Base-by-base conservation (phyloP, 2,329 filamentous ascomycete species). In the Cyphellophora attinorum region DNA sequence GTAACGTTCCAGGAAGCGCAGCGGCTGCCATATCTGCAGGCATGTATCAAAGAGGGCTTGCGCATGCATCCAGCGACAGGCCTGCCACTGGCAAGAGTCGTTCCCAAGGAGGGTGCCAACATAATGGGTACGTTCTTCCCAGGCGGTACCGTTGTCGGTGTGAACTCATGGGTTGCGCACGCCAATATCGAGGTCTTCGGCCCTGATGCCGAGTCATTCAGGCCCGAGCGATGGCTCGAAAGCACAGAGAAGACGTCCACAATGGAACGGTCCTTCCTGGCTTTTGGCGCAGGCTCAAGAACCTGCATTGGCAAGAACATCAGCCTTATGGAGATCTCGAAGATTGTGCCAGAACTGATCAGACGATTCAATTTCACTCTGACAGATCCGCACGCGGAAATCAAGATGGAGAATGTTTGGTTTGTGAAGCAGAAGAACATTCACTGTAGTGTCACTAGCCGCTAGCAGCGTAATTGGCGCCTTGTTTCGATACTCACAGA, bases 41-140 rank as follows among this genome's bases (percentile, higher is more conserved):
- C 82, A 3, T 77, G 76, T 34, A 70, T 89, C 48, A 82, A 86
- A 51, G 84, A 91, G 55, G 74, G 78, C 3, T 82, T 88, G 60
- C 74, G 82, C 10, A 51, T 85, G 45, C 80, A 88, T 53, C 83
- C 84, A 0, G 80, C 82, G 0, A 70, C 79, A 0, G 83, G 81
- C 0, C 61, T 86, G 3, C 76, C 79, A 0, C 64, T 88, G 32
- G 82, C 88, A 56, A 72, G 84, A 38, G 65, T 88, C 0, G 67
- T 71, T 0, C 66, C 68, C 0, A 36, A 55, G 1, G 60, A 55
- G 0, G 69, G 70, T 0, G 53, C 55, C 0, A 55, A 56, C 3
- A 56, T 74, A 3, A 52, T 53, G 1, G 55, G 58, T 21, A 55
- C 50, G 8, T 59, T 54, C 37, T 61, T 68, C 35, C 58, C 65